phyloP scores from a whole-genome alignment of 352 stramenopile species.

The Ophiocytium majus region DNA sequence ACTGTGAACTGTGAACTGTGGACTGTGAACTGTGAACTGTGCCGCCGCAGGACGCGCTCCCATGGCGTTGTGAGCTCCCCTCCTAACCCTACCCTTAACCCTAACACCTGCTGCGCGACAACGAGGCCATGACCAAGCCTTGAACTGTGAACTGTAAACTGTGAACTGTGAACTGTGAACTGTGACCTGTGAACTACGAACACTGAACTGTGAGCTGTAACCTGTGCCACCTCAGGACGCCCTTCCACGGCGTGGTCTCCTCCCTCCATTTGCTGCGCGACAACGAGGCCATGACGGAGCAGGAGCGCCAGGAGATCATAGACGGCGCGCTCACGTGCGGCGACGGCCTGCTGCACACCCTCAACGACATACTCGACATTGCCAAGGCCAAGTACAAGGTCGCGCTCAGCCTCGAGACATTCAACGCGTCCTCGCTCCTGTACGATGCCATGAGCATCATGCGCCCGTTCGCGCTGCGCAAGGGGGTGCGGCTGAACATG shows the following conservation, averaged over 20 bases:
- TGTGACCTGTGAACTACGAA: no score
- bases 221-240: constrained; percentile 19
- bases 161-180: no score
- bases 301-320: neutral
- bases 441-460: neutral
- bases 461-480: constrained; percentile 4
- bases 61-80: constrained; percentile 24
- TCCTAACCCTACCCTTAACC: no score
- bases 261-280: constrained; percentile 18
- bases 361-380: constrained; percentile 30
- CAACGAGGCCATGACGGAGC: neutral
- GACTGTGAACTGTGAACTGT: no score
- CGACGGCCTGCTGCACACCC: constrained; percentile 14
- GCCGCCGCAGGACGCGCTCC: constrained; percentile 20
- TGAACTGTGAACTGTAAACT: no score
- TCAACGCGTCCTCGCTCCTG: neutral
- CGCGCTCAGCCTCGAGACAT: neutral
- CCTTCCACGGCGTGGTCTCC: constrained; percentile 26
- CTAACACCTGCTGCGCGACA: constrained; percentile 16
- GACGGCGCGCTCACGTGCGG: constrained; percentile 3
- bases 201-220: no score
- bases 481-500: neutral
- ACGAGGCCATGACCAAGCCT: neutral
- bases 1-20: no score
- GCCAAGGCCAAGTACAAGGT: constrained; percentile 6